These are phyloP conservation scores for Microascus cirrosus DNA, from an alignment of 2,329 filamentous ascomycete species.

Conservation along the genomic window DNA sequence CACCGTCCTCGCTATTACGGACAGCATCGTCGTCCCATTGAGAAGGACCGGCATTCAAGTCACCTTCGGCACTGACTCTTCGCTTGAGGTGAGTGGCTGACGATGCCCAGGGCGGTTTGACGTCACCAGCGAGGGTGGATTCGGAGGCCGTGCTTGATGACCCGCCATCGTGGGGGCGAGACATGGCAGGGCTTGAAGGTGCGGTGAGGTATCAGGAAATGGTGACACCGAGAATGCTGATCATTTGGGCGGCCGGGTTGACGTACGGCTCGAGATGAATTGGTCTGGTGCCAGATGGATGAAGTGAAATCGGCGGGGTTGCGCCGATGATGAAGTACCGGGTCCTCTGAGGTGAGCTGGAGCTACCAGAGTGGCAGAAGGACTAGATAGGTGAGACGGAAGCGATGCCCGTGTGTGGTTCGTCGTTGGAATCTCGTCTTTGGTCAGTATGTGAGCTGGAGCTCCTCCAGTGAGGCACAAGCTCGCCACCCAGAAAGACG, in stretches of 20 bases:
- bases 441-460: too few relatives aligned
- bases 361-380: not conserved
- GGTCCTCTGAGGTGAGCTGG: not conserved
- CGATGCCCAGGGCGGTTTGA: not conserved
- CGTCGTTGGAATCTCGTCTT: too few relatives aligned
- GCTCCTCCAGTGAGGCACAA: too few relatives aligned
- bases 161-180: slow-evolving; percentile 15
- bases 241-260: not conserved
- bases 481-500: too few relatives aligned
- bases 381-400: not conserved
- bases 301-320: not conserved
- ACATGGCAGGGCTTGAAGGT: slow-evolving; percentile 15
- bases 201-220: not conserved
- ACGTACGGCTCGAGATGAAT: not conserved
- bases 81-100: not conserved
- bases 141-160: slow-evolving; percentile 18
- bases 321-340: not conserved
- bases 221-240: not conserved
- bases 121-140: slow-evolving; percentile 11
- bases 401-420: too few relatives aligned
- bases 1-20: slow-evolving; percentile 26
- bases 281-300: not conserved
- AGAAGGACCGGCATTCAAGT: slow-evolving; percentile 23
- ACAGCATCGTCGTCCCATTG: slow-evolving; percentile 26
- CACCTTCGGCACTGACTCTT: slow-evolving; percentile 13